phyloP scores from a whole-genome alignment of 139 green algal genomes.

The Chlorella sp. region DNA sequence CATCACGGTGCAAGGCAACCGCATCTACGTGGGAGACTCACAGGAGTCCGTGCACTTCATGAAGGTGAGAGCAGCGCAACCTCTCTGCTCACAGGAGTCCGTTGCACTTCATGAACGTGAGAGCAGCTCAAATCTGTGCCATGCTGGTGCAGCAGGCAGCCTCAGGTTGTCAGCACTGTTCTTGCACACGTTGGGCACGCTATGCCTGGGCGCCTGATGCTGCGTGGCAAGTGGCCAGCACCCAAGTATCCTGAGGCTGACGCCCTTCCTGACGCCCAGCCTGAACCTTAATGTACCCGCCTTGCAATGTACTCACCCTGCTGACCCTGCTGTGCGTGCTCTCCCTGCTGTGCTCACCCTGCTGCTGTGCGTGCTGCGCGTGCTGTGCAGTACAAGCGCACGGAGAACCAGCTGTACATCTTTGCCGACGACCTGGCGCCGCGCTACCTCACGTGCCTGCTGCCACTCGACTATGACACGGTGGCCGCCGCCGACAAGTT shows the following conservation, averaged over 20 bases:
- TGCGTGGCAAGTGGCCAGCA: too few species aligned
- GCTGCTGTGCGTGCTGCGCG: too few species aligned
- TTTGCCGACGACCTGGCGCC: conserved; percentile 89
- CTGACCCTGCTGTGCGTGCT: too few species aligned
- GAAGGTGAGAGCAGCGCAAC: conserved; percentile 19
- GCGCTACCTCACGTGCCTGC: conserved; percentile 72
- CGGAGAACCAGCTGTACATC: conserved; percentile 90
- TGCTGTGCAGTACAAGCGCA: conserved; percentile 64
- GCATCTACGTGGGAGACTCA: conserved; percentile 82
- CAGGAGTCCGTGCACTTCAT: conserved; percentile 49
- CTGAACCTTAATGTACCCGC: neutral
- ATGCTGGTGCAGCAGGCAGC: too few species aligned
- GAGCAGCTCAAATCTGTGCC: conserved; percentile 32
- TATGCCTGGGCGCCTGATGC: too few species aligned
- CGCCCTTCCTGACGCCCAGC: neutral
- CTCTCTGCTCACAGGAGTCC: too few species aligned
- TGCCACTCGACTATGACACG: conserved; percentile 96
- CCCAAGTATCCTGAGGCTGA: neutral
- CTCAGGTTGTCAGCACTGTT: too few species aligned
- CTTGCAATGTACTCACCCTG: too few species aligned
- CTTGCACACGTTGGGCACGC: too few species aligned
- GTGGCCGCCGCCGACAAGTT: conserved; percentile 91
- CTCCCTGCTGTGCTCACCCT: too few species aligned
- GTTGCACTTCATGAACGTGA: conserved; percentile 17
- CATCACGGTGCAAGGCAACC: conserved; percentile 62